phyloP scores from a whole-genome alignment of 192 early-diverging fungal genomes.

The Diversispora epigaea region DNA sequence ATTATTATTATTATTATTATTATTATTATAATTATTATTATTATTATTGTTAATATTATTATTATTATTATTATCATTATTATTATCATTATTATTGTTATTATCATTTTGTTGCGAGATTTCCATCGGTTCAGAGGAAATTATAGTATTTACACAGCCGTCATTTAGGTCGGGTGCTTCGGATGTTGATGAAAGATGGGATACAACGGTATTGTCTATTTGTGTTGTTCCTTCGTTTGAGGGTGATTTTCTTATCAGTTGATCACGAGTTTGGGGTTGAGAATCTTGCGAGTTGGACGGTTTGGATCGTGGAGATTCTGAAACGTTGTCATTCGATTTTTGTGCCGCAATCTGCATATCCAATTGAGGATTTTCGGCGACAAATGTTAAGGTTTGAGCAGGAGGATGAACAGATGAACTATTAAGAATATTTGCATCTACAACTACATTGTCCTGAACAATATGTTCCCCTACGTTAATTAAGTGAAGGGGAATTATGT shows the following conservation, averaged over 20 bases:
- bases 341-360: neutral
- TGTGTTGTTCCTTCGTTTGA: neutral
- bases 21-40: neutral
- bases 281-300: neutral
- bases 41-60: too few relatives aligned
- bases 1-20: neutral
- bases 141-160: too few relatives aligned
- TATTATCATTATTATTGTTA: neutral
- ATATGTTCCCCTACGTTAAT: neutral
- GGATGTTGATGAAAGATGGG: neutral
- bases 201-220: neutral
- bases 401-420: neutral
- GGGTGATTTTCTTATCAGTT: neutral
- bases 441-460: neutral
- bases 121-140: too few relatives aligned
- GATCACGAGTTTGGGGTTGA: neutral
- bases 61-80: too few relatives aligned
- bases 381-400: constrained; percentile 11
- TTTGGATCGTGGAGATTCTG: neutral
- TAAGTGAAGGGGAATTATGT: neutral
- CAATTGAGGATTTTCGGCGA: constrained; percentile 17
- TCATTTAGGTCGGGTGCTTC: neutral
- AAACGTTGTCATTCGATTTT: neutral
- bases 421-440: constrained; percentile 1
- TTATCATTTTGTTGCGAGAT: too few relatives aligned